Conservation (phyloP, 768 basidiomycete genomes). For the Lactarius sp. region DNA sequence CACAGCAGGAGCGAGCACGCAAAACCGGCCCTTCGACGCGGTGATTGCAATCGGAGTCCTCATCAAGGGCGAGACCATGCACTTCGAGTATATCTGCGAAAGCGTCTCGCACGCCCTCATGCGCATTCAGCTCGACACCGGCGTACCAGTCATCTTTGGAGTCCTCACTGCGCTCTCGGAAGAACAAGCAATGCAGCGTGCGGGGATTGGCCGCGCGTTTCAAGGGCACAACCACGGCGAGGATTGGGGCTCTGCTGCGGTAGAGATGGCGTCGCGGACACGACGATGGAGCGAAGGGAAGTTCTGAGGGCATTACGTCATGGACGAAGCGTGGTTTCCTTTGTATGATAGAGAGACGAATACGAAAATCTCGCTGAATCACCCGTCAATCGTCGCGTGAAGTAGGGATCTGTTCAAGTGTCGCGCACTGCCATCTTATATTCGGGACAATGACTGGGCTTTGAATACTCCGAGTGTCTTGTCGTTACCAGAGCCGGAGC, state of each 20-base stretch:
- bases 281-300: conserved; percentile 67
- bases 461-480: not conserved
- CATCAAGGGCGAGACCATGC: conserved; percentile 98
- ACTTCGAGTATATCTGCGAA: conserved; percentile 99
- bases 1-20: conserved; percentile 33
- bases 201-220: conserved; percentile 69
- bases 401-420: not conserved
- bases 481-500: not conserved
- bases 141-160: conserved; percentile 93
- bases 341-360: conserved; percentile 7
- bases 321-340: not conserved
- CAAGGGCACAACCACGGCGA: conserved; percentile 97
- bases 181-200: conserved; percentile 90
- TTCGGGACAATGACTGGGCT: not conserved
- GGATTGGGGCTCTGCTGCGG: conserved; percentile 96
- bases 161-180: conserved; percentile 90
- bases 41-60: conserved; percentile 97
- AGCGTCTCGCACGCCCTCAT: conserved; percentile 91
- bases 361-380: not conserved
- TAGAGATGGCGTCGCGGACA: conserved; percentile 78
- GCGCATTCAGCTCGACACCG: conserved; percentile 90
- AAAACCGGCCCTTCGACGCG: conserved; percentile 77
- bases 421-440: not conserved
- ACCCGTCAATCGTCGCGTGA: not conserved
- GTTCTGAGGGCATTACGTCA: conserved; percentile 35